Evolutionary conservation across 768 basidiomycete species (phyloP), one percentile per base, ranked within the genome.

Genomic region (Saitozyma sp.): DNA sequence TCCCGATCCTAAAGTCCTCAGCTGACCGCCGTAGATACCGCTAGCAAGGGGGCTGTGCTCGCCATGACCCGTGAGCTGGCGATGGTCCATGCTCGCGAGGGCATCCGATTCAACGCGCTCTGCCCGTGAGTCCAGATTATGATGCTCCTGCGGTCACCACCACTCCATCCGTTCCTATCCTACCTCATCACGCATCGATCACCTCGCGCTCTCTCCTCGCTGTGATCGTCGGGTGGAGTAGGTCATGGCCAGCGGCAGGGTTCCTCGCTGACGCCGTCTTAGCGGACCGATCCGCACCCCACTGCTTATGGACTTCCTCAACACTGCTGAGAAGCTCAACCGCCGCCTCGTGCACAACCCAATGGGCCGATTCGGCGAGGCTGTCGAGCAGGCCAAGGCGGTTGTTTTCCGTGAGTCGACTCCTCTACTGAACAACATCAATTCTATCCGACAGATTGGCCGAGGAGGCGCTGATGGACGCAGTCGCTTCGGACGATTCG

Each of bases 21-120:
- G 6, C 9, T 51, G 8, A 20, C 1, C 54, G 8, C 49, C 39
- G 2, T 70, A 94, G 92, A 96, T 80, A 98, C 94, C 54, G 92
- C 94, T 1, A 94, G 92, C 8, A 97, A 98, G 84, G 95, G 96
- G 66, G 96, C 88, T 40, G 96, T 98, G n/a, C 87, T 99, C 51
- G 91, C 96, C 5, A 94, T 99, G 93, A 95, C 92, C 14, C 87
- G 96, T 45, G 96, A 99, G 77, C 84, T 98, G 40, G 96, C 96
- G 0, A 94, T 97, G 86, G 90, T 98, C 0, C 96, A 99, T 79
- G 96, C 96, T 50, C 85, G 89, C 64, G 96, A 99, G 83, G 95
- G 95, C 54, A 97, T 99, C 74, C 88, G 96, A 38, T 70, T 97
- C 79, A 99, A 99, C 81, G 87, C 93, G 10, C 85, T 99, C 62